Conservation (phyloP, 1,139 yeast species). For the Taiozyma sp. region DNA sequence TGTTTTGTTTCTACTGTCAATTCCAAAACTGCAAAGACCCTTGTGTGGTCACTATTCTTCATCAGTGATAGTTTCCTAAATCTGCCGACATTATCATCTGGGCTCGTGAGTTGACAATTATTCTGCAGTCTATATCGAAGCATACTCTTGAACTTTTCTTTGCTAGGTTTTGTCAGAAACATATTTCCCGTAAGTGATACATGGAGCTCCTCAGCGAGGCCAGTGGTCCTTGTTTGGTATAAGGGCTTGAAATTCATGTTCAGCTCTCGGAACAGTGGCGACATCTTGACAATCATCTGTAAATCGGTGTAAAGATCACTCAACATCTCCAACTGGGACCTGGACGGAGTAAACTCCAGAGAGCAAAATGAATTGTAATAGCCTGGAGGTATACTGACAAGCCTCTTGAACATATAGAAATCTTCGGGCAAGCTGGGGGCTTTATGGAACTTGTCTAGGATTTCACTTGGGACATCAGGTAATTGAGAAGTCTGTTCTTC, state of each 20-base stretch:
- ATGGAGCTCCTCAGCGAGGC: conserved; percentile 8
- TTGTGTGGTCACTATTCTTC: conserved; percentile 8
- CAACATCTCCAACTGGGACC: conserved; percentile 2
- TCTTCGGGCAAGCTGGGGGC: conserved; percentile 5
- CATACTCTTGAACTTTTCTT: conserved; percentile 1
- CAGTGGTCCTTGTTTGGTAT: conserved; percentile 2
- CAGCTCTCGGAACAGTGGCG: conserved; percentile 3
- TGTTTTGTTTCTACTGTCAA: conserved; percentile 6
- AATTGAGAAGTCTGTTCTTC: not conserved
- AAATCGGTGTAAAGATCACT: conserved; percentile 3
- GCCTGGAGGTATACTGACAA: conserved; percentile 7
- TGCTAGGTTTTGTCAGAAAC: conserved; percentile 6
- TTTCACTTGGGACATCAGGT: conserved; percentile 6
- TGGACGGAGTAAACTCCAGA: conserved; percentile 14
- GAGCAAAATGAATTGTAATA: conserved; percentile 13
- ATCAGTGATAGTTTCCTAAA: conserved; percentile 11
- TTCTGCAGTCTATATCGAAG: not conserved
- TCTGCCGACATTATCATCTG: not conserved
- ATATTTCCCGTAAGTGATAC: conserved; percentile 17
- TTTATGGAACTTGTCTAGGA: conserved; percentile 10
- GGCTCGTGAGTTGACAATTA: not conserved
- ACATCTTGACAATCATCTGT: conserved; percentile 5
- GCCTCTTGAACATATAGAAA: conserved; percentile 4
- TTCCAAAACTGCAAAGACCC: conserved; percentile 10
- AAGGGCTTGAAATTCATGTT: conserved; percentile 6